Percentiles rank a stretch among this genome's conserved stretches.
Evolutionary conservation across 768 basidiomycete genomes (phyloP).

Genomic region (Coprinellus aureogranulatus): DNA sequence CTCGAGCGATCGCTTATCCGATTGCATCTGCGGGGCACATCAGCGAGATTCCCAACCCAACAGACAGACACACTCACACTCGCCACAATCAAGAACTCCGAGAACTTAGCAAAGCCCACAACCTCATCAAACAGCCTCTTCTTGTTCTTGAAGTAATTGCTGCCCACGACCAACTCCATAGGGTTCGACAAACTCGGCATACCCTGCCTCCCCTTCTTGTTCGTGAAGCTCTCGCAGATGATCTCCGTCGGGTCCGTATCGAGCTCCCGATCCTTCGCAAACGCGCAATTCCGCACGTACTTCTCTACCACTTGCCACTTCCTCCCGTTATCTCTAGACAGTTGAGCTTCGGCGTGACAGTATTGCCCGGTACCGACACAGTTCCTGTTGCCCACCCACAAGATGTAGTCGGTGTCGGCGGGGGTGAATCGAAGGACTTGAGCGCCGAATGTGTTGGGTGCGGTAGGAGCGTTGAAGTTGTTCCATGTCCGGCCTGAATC

Average conservation of each 20-base stretch:
- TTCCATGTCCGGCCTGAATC: conserved; percentile 78
- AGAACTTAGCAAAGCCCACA: conserved; percentile 95
- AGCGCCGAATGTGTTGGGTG: conserved; percentile 76
- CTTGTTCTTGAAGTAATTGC: conserved; percentile 67
- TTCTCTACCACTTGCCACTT: conserved; percentile 74
- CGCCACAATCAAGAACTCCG: conserved; percentile 93
- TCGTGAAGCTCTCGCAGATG: conserved; percentile 82
- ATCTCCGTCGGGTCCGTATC: conserved; percentile 84
- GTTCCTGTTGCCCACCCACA: conserved; percentile 81
- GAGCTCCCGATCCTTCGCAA: conserved; percentile 80
- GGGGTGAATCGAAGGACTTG: conserved; percentile 88
- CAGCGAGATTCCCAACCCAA: background rate
- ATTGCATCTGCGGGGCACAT: conserved; percentile 41
- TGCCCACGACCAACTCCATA: conserved; percentile 76
- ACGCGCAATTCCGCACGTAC: conserved; percentile 89
- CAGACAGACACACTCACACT: conserved; percentile 55
- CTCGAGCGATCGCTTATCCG: conserved; percentile 59
- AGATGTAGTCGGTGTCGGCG: conserved; percentile 66
- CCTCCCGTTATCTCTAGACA: conserved; percentile 74
- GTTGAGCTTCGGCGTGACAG: conserved; percentile 77
- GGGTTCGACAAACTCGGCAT: conserved; percentile 56
- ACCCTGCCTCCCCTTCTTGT: conserved; percentile 79
- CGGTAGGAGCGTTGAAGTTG: conserved; percentile 51
- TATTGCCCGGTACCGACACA: conserved; percentile 47
- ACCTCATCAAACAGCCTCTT: conserved; percentile 80